Evolutionary conservation across 2,329 filamentous ascomycete species (phyloP).

Genomic region (Metarhizium rileyi): DNA sequence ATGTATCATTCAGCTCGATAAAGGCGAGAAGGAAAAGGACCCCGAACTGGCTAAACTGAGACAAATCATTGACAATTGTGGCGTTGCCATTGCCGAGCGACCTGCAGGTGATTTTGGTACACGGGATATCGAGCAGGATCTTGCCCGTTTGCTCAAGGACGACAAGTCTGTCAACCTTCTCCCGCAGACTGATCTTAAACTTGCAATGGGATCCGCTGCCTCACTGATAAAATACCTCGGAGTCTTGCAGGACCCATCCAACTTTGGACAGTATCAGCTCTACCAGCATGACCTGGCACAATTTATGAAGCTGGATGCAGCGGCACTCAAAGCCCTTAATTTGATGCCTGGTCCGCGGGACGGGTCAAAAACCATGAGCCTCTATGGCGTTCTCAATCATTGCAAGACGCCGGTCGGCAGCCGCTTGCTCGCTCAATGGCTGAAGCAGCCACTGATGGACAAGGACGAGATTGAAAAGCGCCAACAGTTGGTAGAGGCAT

Average conservation of each 20-base stretch:
- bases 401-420: constrained; percentile 96
- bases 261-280: constrained; percentile 93
- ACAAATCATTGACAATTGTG: constrained; percentile 85
- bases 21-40: constrained; percentile 74
- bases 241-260: constrained; percentile 80
- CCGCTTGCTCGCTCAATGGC: constrained; percentile 83
- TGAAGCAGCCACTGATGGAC: constrained; percentile 95
- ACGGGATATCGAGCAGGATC: constrained; percentile 91
- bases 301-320: constrained; percentile 97
- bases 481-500: constrained; percentile 91
- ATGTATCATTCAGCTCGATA: constrained; percentile 75
- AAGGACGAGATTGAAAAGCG: constrained; percentile 79
- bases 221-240: constrained; percentile 91
- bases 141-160: constrained; percentile 78
- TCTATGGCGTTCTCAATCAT: constrained; percentile 89
- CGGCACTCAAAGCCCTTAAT: constrained; percentile 87
- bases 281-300: constrained; percentile 96
- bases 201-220: constrained; percentile 91
- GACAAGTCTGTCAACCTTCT: constrained; percentile 68
- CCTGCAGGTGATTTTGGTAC: constrained; percentile 68
- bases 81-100: constrained; percentile 79
- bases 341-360: constrained; percentile 94
- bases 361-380: constrained; percentile 93
- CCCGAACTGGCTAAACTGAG: constrained; percentile 79
- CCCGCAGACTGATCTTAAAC: constrained; percentile 83